Conservation (phyloP, 306 rosid genomes). For the Arachis stenosperma region DNA sequence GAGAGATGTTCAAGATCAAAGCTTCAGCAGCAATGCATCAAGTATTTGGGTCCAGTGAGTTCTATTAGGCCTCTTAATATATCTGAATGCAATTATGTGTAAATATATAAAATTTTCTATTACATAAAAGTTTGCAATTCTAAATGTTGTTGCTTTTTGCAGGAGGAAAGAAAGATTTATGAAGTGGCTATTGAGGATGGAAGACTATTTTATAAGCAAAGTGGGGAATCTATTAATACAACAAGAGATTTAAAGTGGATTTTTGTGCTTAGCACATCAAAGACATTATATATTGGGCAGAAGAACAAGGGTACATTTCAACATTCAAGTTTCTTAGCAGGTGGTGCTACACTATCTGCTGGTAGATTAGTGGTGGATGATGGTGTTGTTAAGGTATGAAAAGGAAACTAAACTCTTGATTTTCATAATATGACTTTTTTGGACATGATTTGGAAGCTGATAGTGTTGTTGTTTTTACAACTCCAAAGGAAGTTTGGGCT, state of each 20-base stretch:
- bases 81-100: no score
- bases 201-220: constrained; percentile 52
- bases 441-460: constrained; percentile 14
- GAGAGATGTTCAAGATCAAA: constrained; percentile 64
- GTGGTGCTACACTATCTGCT: constrained; percentile 87
- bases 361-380: constrained; percentile 75
- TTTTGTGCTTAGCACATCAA: constrained; percentile 86
- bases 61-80: background rate
- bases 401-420: background rate
- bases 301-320: constrained; percentile 87
- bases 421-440: background rate
- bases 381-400: constrained; percentile 77
- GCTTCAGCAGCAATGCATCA: constrained; percentile 88
- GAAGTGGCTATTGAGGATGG: constrained; percentile 68
- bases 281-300: constrained; percentile 64
- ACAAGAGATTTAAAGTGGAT: constrained; percentile 72
- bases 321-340: constrained; percentile 95
- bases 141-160: constrained; percentile 25
- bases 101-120: no score
- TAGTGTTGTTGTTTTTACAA: background rate
- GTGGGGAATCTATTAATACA: constrained; percentile 60
- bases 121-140: background rate
- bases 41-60: constrained; percentile 90
- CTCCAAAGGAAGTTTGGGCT: constrained; percentile 78
- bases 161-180: constrained; percentile 70